Base-by-base conservation (phyloP, 78 protist species). In the Dictyostelium discoideum region DNA sequence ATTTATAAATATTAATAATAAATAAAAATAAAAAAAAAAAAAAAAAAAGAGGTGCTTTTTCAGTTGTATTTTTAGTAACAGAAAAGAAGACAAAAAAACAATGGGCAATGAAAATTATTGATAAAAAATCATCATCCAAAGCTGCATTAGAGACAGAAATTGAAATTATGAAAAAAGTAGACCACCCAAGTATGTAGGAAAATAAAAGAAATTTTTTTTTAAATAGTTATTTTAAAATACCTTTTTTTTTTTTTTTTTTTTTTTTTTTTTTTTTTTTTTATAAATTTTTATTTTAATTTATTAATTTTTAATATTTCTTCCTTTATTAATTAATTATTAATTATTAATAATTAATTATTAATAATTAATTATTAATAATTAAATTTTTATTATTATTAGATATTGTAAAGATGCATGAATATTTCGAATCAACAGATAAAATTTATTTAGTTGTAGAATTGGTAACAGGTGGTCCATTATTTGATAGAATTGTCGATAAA, bases 391-490 rank as follows among this genome's bases (percentile, higher is more conserved):
- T 20, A 67, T 11, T 44, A 29, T 39, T 46, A 26, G 92, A 73
- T 73, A 93, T 81, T 73, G 96, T 97, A 46, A 94, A 63, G 67
- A 73, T 85, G 72, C 95, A 92, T 40, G 93, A 87, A 42, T 87
- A 69, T 60, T 87, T 79, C 13, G 90, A 92, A 81, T 77, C 90
- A 57, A 82, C 85, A 50, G 95, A 92, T 76, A 92, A 92, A 42
- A 85, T 72, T 20, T 84, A 85, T 67, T 81, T 85, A 14, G 84
- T 85, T 39, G 88, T 85, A 4, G 96, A 92, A 22, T 79, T 88
- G 11, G 96, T 95, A 13, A 44, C 67, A 3, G 99, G 99, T 10
- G 99, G 99, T 13, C 98, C 97, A 85, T 92, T 98, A 69, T 98
- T 97, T 46, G 98, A 98, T 37, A 74, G 83, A 48, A 97, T 98